phyloP scores from a whole-genome alignment of 257 asterid species.

The Eucommia ulmoides region DNA sequence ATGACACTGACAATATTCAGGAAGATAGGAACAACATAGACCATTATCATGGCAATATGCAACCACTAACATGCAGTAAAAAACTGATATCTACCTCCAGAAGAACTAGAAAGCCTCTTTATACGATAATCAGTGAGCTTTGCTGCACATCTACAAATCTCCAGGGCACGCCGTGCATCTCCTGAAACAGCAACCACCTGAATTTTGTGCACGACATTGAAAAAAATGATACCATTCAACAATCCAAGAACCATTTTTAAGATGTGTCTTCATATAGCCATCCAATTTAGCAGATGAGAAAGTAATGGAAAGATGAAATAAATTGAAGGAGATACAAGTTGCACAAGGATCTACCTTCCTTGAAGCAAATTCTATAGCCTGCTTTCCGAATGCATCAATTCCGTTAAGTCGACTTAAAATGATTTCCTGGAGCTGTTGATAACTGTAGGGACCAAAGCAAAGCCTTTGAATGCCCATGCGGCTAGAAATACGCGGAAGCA shows the following conservation, averaged over 20 bases:
- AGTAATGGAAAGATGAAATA: conserved; percentile 5
- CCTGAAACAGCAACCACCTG: conserved; percentile 98
- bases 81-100: not conserved
- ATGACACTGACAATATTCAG: too few relatives aligned
- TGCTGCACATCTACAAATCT: conserved; percentile 96
- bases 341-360: conserved; percentile 50
- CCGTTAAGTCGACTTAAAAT: conserved; percentile 79
- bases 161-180: conserved; percentile 96
- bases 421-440: conserved; percentile 89
- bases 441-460: conserved; percentile 91
- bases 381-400: conserved; percentile 70
- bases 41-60: too few relatives aligned
- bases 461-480: conserved; percentile 99
- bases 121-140: conserved; percentile 69
- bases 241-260: too few relatives aligned
- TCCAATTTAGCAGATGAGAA: conserved; percentile 6
- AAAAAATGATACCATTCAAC: too few relatives aligned
- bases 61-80: too few relatives aligned
- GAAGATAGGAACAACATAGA: too few relatives aligned
- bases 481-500: conserved; percentile 93
- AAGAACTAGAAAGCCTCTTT: conserved; percentile 30
- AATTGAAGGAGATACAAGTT: conserved; percentile 4
- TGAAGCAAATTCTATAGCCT: conserved; percentile 91
- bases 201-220: conserved; percentile 18
- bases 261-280: not conserved